Conservation (phyloP, 192 early-diverging fungal species). For the Chytriomyces hyalinus region DNA sequence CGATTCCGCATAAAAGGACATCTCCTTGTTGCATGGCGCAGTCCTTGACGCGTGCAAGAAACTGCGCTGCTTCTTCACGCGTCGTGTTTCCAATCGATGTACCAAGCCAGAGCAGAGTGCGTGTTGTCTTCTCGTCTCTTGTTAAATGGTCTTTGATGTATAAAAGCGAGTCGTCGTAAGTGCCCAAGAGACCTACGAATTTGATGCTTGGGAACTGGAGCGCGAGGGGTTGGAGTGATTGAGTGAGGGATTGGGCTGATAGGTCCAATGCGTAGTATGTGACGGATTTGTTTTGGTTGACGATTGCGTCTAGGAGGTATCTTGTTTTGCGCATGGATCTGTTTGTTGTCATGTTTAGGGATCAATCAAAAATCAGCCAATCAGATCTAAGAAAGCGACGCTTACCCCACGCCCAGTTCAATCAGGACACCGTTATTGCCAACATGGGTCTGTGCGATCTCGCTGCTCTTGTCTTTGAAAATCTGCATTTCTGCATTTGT, state of each 20-base stretch:
- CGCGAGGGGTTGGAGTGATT: conserved; percentile 72
- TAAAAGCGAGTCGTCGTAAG: conserved; percentile 82
- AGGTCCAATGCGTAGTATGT: conserved; percentile 92
- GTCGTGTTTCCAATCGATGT: conserved; percentile 84
- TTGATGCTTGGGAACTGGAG: conserved; percentile 65
- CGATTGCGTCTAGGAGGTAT: conserved; percentile 77
- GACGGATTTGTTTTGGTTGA: conserved; percentile 61
- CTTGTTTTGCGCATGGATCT: conserved; percentile 88
- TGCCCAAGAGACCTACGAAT: conserved; percentile 84
- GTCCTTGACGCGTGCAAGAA: conserved; percentile 65
- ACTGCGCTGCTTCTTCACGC: conserved; percentile 68
- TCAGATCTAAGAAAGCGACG: neutral
- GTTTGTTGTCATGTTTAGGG: neutral
- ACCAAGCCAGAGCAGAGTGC: conserved; percentile 87
- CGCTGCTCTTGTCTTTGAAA: conserved; percentile 62
- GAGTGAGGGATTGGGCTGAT: conserved; percentile 74
- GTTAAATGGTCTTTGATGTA: conserved; percentile 58
- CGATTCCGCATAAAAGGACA: conserved; percentile 82
- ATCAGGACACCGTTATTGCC: conserved; percentile 73
- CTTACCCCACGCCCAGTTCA: conserved; percentile 88
- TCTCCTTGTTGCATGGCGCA: conserved; percentile 65
- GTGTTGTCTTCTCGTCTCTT: conserved; percentile 57
- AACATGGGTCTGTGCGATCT: conserved; percentile 67
- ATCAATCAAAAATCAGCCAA: neutral
- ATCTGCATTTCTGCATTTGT: conserved; percentile 87